Percentiles rank a stretch among this genome's conserved stretches.
These are phyloP conservation scores for Colletotrichum cuscutae DNA, from an alignment of 2,329 filamentous ascomycete species.

Conservation along the genomic window DNA sequence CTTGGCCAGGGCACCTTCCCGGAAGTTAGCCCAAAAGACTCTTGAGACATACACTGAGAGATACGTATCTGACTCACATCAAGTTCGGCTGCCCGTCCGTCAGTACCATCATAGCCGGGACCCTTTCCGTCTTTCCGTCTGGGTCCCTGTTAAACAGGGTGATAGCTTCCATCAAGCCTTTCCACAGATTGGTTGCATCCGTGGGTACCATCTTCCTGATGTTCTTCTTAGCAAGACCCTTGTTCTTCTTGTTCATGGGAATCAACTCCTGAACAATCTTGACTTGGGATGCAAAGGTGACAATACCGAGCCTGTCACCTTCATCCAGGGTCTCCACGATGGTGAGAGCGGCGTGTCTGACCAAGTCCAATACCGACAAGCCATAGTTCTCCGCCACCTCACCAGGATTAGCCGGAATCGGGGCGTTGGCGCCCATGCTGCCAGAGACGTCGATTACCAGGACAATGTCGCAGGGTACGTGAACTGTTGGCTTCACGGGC, in stretches of 20 bases:
- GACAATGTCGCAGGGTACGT: constrained; percentile 68
- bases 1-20: constrained; percentile 56
- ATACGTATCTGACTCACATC: constrained; percentile 47
- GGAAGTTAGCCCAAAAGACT: neutral
- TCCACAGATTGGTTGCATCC: constrained; percentile 66
- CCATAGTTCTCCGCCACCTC: constrained; percentile 58
- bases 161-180: constrained; percentile 63
- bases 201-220: constrained; percentile 54
- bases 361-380: constrained; percentile 66
- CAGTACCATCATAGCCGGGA: constrained; percentile 63
- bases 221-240: constrained; percentile 50
- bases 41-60: neutral
- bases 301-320: constrained; percentile 66
- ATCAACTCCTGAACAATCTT: constrained; percentile 57
- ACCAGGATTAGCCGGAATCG: constrained; percentile 51
- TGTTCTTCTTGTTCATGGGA: constrained; percentile 58
- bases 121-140: constrained; percentile 45
- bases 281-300: constrained; percentile 60
- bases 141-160: constrained; percentile 52
- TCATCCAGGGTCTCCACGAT: constrained; percentile 66
- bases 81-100: constrained; percentile 67
- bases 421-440: constrained; percentile 63
- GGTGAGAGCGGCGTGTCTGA: constrained; percentile 68
- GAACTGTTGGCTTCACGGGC: constrained; percentile 44
- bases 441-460: constrained; percentile 70